These are phyloP conservation scores for Kluyveromyces starmeri DNA, from an alignment of 805 yeast genomes.

Conservation along the genomic window DNA sequence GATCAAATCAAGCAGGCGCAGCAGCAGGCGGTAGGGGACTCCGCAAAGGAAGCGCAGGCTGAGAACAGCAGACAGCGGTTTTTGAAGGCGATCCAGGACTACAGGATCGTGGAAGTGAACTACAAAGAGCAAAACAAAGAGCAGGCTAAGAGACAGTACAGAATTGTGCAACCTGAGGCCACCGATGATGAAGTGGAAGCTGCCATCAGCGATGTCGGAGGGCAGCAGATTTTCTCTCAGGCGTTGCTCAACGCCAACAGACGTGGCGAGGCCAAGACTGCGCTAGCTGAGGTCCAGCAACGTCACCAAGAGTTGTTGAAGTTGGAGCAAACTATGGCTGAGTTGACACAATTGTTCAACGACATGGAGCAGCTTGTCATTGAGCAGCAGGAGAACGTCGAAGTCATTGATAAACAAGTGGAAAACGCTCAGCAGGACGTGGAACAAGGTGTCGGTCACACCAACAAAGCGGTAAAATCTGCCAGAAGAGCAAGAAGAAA, in stretches of 20 bases:
- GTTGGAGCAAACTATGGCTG: constrained; percentile 92
- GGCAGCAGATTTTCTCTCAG: constrained; percentile 89
- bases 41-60: constrained; percentile 82
- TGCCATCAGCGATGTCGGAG: constrained; percentile 75
- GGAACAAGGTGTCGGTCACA: constrained; percentile 91
- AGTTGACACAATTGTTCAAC: constrained; percentile 85
- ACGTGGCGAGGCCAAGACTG: constrained; percentile 92
- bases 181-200: constrained; percentile 75
- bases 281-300: constrained; percentile 88
- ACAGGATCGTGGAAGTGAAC: constrained; percentile 76
- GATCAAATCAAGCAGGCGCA: constrained; percentile 69
- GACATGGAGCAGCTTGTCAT: constrained; percentile 96
- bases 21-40: constrained; percentile 58
- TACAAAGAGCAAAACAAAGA: constrained; percentile 76
- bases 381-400: constrained; percentile 86
- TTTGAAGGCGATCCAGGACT: constrained; percentile 76
- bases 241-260: constrained; percentile 81
- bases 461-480: constrained; percentile 76
- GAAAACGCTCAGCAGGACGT: constrained; percentile 80
- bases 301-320: constrained; percentile 92
- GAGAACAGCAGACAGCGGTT: constrained; percentile 81
- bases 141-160: constrained; percentile 89
- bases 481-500: constrained; percentile 88
- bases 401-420: constrained; percentile 73
- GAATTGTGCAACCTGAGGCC: constrained; percentile 80